Percentiles rank a stretch among this genome's conserved stretches.
Conservation (phyloP, 2,329 filamentous ascomycete genomes). For the Gliomastix tumulicola region DNA sequence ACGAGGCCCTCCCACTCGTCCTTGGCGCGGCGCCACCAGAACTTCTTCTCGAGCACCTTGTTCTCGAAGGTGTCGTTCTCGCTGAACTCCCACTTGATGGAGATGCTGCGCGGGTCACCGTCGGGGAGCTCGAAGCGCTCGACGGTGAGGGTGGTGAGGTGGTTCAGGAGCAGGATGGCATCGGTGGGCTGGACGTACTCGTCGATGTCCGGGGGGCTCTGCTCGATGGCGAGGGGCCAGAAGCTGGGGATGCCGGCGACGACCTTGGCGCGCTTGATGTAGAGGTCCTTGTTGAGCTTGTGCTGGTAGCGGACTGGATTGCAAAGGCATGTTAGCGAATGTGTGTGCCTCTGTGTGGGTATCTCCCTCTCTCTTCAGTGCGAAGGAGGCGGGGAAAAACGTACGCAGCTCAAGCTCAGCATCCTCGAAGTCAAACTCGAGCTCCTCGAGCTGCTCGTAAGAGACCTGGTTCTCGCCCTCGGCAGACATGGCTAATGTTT, state of each 20-base stretch:
- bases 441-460: constrained; percentile 70
- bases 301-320: constrained; percentile 66
- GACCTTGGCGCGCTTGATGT: constrained; percentile 66
- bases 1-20: constrained; percentile 71
- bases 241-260: constrained; percentile 75
- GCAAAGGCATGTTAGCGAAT: constrained; percentile 7
- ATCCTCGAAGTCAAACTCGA: constrained; percentile 81
- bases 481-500: constrained; percentile 21
- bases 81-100: constrained; percentile 70
- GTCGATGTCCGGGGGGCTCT: constrained; percentile 79
- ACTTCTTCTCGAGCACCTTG: constrained; percentile 78
- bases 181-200: constrained; percentile 81
- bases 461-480: constrained; percentile 37
- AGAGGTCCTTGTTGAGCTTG: constrained; percentile 61
- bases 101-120: constrained; percentile 75
- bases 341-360: neutral
- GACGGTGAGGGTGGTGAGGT: constrained; percentile 64
- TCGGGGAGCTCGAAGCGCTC: constrained; percentile 71
- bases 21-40: constrained; percentile 70
- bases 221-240: constrained; percentile 91
- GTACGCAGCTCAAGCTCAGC: constrained; percentile 76
- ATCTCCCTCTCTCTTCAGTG: too few species aligned
- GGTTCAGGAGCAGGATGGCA: constrained; percentile 61
- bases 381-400: constrained; percentile 21
- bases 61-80: constrained; percentile 81